Percentiles rank a stretch among this genome's conserved stretches.
phyloP scores from a whole-genome alignment of 257 asterid genomes.

The Solanum phureja region DNA sequence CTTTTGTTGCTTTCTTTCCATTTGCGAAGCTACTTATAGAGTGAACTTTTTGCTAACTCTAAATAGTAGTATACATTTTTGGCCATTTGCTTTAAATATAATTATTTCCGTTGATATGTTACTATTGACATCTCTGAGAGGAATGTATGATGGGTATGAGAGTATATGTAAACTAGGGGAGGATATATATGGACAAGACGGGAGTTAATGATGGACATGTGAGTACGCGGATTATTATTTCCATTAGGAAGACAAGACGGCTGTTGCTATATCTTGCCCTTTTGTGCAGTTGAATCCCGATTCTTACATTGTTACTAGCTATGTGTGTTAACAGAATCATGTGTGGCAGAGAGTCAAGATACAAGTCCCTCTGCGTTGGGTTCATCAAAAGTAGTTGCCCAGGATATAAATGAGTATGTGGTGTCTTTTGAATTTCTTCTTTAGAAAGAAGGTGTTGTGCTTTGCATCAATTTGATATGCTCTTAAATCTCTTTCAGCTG shows the following conservation, averaged over 20 bases:
- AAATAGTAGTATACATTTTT: neutral
- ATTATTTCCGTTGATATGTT: neutral
- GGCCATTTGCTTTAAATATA: neutral
- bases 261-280: neutral
- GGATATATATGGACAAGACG: neutral
- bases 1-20: neutral
- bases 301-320: neutral
- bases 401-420: conserved; percentile 62
- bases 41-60: too few relatives aligned
- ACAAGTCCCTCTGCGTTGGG: conserved; percentile 59
- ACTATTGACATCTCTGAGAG: neutral
- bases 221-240: neutral
- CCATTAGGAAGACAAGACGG: neutral
- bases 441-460: neutral
- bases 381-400: conserved; percentile 56
- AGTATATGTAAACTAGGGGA: neutral
- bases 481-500: conserved; percentile 25
- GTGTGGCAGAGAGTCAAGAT: conserved; percentile 72
- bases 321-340: conserved; percentile 42
- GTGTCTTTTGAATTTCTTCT: neutral
- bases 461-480: neutral
- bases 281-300: neutral
- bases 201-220: neutral
- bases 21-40: neutral
- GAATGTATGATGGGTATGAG: neutral